These are phyloP conservation scores for Aspergillus olivimuriae DNA, from an alignment of 495 filamentous ascomycete genomes.

Conservation along the genomic window DNA sequence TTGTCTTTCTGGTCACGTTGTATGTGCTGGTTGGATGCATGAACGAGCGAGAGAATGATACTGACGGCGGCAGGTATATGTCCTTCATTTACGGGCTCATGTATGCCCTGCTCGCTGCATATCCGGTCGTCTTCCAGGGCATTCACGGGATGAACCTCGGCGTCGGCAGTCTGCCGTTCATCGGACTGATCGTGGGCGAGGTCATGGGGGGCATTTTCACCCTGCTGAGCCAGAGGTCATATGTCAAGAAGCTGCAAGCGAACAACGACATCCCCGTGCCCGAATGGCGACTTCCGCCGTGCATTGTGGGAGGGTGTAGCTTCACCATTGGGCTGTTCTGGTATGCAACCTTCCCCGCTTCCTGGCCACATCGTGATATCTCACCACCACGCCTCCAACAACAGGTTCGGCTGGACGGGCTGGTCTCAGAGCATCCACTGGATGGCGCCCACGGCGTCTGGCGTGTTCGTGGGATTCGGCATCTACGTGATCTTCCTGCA, in stretches of 20 bases:
- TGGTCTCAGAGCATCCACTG: conserved; percentile 29
- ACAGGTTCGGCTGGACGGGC: conserved; percentile 37
- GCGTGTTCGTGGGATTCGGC: conserved; percentile 26
- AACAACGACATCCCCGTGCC: conserved; percentile 30
- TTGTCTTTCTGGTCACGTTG: conserved; percentile 31
- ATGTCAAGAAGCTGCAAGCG: conserved; percentile 22
- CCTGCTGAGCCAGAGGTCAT: conserved; percentile 20
- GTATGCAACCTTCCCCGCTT: conserved; percentile 14
- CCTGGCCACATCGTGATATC: background rate
- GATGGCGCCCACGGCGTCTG: conserved; percentile 34
- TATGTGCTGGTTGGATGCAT: conserved; percentile 12
- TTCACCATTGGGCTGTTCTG: conserved; percentile 51
- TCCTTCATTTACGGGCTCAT: conserved; percentile 43
- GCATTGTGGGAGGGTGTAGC: conserved; percentile 42
- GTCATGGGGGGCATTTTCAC: conserved; percentile 24
- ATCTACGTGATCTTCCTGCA: conserved; percentile 35
- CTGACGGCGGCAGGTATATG: conserved; percentile 12
- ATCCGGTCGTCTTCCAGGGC: conserved; percentile 34
- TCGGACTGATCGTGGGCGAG: conserved; percentile 35
- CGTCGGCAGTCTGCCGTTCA: conserved; percentile 34
- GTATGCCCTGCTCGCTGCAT: conserved; percentile 35
- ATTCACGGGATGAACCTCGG: conserved; percentile 34
- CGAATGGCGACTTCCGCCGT: conserved; percentile 34
- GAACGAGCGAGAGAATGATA: background rate
- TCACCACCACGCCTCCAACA: background rate